These are phyloP conservation scores for Candida awuae DNA, from an alignment of 805 yeast species.

Conservation along the genomic window DNA sequence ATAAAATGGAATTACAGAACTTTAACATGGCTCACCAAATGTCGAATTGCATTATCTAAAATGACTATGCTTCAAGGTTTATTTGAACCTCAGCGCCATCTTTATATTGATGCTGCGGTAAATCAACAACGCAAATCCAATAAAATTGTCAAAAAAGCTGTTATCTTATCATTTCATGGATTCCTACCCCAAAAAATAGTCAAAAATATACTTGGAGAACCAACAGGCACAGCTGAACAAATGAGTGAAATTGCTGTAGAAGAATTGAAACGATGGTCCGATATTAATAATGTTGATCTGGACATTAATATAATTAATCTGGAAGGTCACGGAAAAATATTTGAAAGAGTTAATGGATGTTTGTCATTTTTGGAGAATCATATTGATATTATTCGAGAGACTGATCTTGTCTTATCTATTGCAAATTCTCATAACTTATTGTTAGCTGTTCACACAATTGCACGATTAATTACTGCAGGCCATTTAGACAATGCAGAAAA, in stretches of 20 bases:
- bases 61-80: conserved; percentile 10
- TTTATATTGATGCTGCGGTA: conserved; percentile 19
- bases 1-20: conserved; percentile 22
- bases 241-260: conserved; percentile 77
- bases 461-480: conserved; percentile 36
- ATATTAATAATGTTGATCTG: conserved; percentile 30
- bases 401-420: conserved; percentile 78
- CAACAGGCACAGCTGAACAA: conserved; percentile 81
- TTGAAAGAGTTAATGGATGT: conserved; percentile 72
- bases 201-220: conserved; percentile 79
- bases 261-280: conserved; percentile 60
- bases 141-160: conserved; percentile 36
- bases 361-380: conserved; percentile 62
- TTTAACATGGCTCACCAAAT: conserved; percentile 20
- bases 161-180: conserved; percentile 92
- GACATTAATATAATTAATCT: conserved; percentile 76
- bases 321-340: conserved; percentile 86
- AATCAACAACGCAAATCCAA: conserved; percentile 5
- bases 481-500: conserved; percentile 47
- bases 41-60: conserved; percentile 20
- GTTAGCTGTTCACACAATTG: conserved; percentile 66
- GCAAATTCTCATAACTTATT: conserved; percentile 94
- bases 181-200: conserved; percentile 84
- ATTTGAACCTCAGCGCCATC: conserved; percentile 25
- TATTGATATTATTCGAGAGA: conserved; percentile 43